Conservation (phyloP, 257 asterid genomes). For the Solanum lycopersicoides region DNA sequence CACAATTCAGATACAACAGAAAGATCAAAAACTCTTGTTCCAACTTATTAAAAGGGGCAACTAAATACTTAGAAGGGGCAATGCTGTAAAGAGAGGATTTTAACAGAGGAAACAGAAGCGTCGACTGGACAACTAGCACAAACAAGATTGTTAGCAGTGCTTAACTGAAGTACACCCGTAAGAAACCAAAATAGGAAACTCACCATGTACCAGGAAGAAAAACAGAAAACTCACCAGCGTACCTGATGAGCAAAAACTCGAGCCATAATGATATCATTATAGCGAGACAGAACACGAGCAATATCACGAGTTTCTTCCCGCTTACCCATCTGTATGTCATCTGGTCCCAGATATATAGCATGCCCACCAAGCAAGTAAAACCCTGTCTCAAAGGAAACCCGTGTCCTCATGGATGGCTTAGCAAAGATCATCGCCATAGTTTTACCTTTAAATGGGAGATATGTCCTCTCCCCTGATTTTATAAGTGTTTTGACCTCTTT, state of each 20-base stretch:
- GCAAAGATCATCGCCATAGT: conserved; percentile 99
- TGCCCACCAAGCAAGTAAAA: conserved; percentile 94
- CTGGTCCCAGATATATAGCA: conserved; percentile 86
- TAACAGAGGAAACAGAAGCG: background rate
- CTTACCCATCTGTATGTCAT: conserved; percentile 98
- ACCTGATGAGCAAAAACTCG: conserved; percentile 98
- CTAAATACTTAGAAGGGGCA: background rate
- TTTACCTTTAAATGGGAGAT: conserved; percentile 87
- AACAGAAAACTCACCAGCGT: conserved; percentile 43
- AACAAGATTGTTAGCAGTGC: background rate
- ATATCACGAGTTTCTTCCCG: conserved; percentile 97
- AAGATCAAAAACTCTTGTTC: background rate
- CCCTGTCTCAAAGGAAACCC: conserved; percentile 97
- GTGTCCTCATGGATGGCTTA: conserved; percentile 96
- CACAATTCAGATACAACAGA: background rate
- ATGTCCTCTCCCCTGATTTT: conserved; percentile 83
- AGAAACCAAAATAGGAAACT: conserved; percentile 6
- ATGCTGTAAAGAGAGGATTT: background rate
- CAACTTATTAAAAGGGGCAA: background rate
- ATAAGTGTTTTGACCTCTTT: conserved; percentile 76
- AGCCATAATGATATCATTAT: conserved; percentile 97
- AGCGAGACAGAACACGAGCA: conserved; percentile 93
- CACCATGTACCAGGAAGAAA: conserved; percentile 16
- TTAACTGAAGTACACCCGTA: background rate
- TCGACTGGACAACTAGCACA: background rate